Percentiles rank a stretch among this genome's conserved stretches.
These are phyloP conservation scores for Phylloboletellus chloephorus DNA, from an alignment of 1,284 basidiomycete species.

Conservation along the genomic window DNA sequence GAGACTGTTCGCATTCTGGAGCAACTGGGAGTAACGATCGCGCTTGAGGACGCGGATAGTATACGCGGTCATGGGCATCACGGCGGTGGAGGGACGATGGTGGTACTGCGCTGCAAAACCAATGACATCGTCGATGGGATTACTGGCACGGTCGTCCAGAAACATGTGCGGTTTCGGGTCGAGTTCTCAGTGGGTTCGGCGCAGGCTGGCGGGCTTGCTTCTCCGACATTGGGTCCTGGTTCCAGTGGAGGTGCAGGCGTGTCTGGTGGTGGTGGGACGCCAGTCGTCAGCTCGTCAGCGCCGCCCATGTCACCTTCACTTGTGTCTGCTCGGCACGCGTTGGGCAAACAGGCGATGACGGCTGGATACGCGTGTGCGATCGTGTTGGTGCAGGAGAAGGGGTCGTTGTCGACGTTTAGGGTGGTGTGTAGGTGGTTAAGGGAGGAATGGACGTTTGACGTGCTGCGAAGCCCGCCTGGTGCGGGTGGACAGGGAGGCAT, in stretches of 20 bases:
- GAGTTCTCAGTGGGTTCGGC: constrained; percentile 54
- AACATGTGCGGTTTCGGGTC: constrained; percentile 56
- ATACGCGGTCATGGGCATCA: constrained; percentile 11
- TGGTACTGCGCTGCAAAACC: constrained; percentile 57
- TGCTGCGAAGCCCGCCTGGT: constrained; percentile 20
- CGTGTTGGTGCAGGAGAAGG: constrained; percentile 82
- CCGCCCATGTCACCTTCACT: constrained; percentile 18
- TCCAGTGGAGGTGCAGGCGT: neutral
- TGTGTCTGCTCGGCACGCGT: constrained; percentile 28
- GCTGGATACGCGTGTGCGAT: constrained; percentile 39
- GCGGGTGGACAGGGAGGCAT: constrained; percentile 14
- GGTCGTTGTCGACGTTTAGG: constrained; percentile 78
- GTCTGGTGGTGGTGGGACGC: neutral
- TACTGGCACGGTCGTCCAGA: constrained; percentile 42
- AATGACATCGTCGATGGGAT: constrained; percentile 49
- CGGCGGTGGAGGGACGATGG: constrained; percentile 14
- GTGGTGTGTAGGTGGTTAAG: constrained; percentile 66
- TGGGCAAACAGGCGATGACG: constrained; percentile 18
- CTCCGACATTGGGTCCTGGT: constrained; percentile 8
- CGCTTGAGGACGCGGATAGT: constrained; percentile 44
- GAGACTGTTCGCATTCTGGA: constrained; percentile 66
- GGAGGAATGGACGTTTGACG: constrained; percentile 55
- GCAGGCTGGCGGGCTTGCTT: constrained; percentile 16
- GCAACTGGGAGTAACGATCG: constrained; percentile 56
- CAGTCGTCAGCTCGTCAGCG: neutral